phyloP scores from a whole-genome alignment of 192 early-diverging fungal species.

The Coemansia sp. region DNA sequence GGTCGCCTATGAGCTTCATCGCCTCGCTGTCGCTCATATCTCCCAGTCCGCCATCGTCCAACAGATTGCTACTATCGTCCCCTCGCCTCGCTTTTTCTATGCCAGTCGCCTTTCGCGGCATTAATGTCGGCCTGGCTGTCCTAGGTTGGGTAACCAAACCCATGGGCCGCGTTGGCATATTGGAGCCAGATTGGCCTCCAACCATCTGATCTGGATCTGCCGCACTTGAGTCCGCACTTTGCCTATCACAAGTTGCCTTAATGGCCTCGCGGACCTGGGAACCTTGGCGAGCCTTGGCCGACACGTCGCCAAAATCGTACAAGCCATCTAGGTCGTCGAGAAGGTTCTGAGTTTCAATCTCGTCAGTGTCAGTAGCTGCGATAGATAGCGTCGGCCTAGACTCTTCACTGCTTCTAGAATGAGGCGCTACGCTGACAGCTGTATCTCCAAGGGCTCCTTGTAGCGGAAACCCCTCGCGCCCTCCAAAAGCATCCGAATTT shows the following conservation, averaged over 20 bases:
- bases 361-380: conserved; percentile 8
- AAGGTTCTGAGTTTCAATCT: conserved; percentile 29
- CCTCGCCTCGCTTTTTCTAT: neutral
- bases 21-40: conserved; percentile 25
- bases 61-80: neutral
- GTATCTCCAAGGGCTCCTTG: neutral
- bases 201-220: neutral
- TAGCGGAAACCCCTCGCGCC: neutral
- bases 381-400: neutral
- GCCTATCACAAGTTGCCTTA: neutral
- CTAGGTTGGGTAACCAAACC: neutral
- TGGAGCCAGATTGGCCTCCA: neutral
- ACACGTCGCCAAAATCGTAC: conserved; percentile 18
- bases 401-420: neutral
- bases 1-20: conserved; percentile 14
- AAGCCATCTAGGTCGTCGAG: conserved; percentile 46
- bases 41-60: neutral
- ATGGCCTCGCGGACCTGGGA: neutral
- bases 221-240: neutral
- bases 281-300: neutral
- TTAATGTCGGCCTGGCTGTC: neutral
- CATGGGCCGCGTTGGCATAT: neutral
- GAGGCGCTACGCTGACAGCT: neutral
- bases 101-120: neutral
- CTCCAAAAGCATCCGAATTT: neutral